Evolutionary conservation across 1,139 yeast genomes (phyloP).

Genomic region (Suhomyces bolitotheri): DNA sequence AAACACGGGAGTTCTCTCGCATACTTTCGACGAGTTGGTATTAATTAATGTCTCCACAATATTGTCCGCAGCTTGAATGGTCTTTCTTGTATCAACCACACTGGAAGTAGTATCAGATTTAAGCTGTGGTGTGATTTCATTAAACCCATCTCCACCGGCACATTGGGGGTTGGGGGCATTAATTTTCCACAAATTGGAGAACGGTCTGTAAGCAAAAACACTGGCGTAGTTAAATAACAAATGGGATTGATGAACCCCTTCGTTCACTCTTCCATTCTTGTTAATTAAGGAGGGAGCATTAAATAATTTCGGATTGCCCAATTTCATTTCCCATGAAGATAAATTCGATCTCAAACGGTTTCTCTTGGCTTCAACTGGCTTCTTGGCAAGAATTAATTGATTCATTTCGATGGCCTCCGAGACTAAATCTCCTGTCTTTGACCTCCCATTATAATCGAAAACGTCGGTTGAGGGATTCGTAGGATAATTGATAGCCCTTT

Average conservation of each 20-base stretch:
- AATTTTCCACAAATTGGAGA: constrained; percentile 51
- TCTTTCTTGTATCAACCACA: constrained; percentile 50
- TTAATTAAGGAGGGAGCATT: constrained; percentile 43
- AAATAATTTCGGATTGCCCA: constrained; percentile 44
- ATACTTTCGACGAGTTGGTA: constrained; percentile 42
- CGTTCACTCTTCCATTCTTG: constrained; percentile 44
- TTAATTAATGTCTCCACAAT: constrained; percentile 47
- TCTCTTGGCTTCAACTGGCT: constrained; percentile 35
- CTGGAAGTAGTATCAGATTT: constrained; percentile 34
- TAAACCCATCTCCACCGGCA: constrained; percentile 20
- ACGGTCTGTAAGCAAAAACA: constrained; percentile 52
- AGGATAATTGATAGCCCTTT: constrained; percentile 39
- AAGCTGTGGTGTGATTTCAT: constrained; percentile 12
- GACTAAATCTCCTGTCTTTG: constrained; percentile 48
- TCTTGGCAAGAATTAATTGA: constrained; percentile 39
- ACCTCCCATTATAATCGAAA: constrained; percentile 50
- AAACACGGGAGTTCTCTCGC: constrained; percentile 47
- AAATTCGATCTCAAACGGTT: constrained; percentile 41
- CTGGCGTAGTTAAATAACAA: constrained; percentile 49
- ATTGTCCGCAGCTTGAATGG: constrained; percentile 52
- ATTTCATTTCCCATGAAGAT: constrained; percentile 49
- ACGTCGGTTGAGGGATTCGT: constrained; percentile 27
- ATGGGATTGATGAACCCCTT: constrained; percentile 51
- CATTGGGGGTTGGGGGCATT: constrained; percentile 45
- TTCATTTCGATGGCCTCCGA: constrained; percentile 50